A percentile compares a stretch with the other conserved stretches of the same genome.
These are phyloP conservation scores for Elsinoe perseae DNA, from an alignment of 2,329 filamentous ascomycete genomes.

Conservation along the genomic window DNA sequence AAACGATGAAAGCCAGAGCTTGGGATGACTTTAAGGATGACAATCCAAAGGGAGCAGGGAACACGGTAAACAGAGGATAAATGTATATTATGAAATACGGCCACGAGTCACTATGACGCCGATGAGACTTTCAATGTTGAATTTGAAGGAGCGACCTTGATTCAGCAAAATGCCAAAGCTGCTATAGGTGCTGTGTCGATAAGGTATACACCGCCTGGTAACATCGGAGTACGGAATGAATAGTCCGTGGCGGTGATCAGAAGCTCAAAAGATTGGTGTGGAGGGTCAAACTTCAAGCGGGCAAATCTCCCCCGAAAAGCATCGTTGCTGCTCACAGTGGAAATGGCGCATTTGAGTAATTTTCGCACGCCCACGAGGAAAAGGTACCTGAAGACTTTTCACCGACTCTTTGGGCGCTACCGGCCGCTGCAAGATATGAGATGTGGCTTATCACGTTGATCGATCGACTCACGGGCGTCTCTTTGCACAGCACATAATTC, in stretches of 20 bases:
- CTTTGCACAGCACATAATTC: conserved; percentile 1
- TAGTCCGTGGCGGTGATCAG: not conserved
- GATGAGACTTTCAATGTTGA: not conserved
- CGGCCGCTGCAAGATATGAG: not conserved
- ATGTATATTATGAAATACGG: not conserved
- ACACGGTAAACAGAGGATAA: conserved; percentile 71
- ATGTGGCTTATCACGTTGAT: conserved; percentile 14
- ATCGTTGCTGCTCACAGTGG: not conserved
- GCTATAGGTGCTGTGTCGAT: not conserved
- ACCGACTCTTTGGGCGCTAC: conserved; percentile 3
- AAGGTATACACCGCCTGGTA: not conserved
- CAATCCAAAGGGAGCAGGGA: conserved; percentile 76
- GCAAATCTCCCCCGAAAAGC: not conserved
- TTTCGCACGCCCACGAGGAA: not conserved
- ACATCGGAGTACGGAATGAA: not conserved
- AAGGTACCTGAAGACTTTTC: conserved; percentile 11
- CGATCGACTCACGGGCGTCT: not conserved
- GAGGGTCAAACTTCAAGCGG: not conserved
- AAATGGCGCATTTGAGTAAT: not conserved
- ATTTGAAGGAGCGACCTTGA: not conserved
- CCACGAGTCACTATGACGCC: not conserved
- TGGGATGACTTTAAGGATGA: conserved; percentile 95
- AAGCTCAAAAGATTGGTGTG: not conserved
- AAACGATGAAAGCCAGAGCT: conserved; percentile 84
- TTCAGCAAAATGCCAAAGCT: too few species aligned